Percentiles rank a stretch among this genome's conserved stretches.
Evolutionary conservation across 805 yeast genomes (phyloP).

Genomic region (Aciculoconidium aculeatum): DNA sequence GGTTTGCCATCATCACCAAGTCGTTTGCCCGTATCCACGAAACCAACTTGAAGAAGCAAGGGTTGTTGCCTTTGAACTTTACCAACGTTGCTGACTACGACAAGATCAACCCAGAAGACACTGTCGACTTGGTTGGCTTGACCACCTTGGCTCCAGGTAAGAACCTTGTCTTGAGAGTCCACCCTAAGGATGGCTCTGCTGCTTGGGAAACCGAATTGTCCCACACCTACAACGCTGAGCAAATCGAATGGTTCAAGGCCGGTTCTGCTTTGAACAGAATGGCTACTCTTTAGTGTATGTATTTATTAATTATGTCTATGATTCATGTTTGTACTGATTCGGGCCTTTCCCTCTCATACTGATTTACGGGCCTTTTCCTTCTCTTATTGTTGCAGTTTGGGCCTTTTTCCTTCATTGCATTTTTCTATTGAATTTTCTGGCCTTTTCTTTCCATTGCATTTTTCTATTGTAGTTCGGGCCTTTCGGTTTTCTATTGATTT

Average conservation of each 20-base stretch:
- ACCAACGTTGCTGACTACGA: constrained; percentile 86
- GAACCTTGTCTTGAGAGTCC: constrained; percentile 71
- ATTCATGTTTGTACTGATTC: neutral
- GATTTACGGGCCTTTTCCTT: too few species aligned
- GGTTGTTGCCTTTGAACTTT: constrained; percentile 95
- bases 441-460: too few species aligned
- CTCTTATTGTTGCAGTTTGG: too few species aligned
- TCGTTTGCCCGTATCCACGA: constrained; percentile 99
- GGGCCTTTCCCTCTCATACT: too few species aligned
- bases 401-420: too few species aligned
- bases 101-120: constrained; percentile 86
- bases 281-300: constrained; percentile 37
- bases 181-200: constrained; percentile 61
- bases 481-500: too few species aligned
- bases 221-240: constrained; percentile 95
- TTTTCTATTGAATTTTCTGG: too few species aligned
- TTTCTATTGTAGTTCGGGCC: too few species aligned
- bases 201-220: constrained; percentile 89
- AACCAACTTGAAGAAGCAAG: constrained; percentile 99
- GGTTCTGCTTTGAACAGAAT: constrained; percentile 99
- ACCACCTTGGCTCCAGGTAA: constrained; percentile 89
- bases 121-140: constrained; percentile 81
- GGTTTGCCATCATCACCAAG: constrained; percentile 94
- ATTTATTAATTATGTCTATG: constrained; percentile 3
- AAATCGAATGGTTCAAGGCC: constrained; percentile 97